Evolutionary conservation across 768 basidiomycete species (phyloP).

Genomic region (Boletus vinaceobasis): DNA sequence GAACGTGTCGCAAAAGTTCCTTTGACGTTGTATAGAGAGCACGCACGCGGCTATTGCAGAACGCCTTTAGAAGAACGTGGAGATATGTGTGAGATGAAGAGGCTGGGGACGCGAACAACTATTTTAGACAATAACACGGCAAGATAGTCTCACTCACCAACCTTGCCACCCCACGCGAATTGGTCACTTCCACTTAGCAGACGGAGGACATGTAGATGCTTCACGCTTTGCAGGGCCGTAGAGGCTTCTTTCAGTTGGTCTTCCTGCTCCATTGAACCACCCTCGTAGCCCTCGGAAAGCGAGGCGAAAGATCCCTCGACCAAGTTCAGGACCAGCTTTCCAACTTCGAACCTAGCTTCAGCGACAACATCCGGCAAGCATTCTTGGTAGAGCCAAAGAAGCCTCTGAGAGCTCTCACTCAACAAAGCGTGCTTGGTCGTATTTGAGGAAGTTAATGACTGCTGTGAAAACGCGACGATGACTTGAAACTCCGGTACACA

Average conservation of each 20-base stretch:
- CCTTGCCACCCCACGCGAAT: conserved; percentile 75
- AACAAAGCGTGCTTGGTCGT: conserved; percentile 57
- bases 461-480: conserved; percentile 78
- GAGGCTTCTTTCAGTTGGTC: conserved; percentile 14
- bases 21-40: conserved; percentile 52
- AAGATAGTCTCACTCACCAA: conserved; percentile 45
- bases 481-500: conserved; percentile 87
- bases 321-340: conserved; percentile 64
- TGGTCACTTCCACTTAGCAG: conserved; percentile 74
- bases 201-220: conserved; percentile 75
- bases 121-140: neutral
- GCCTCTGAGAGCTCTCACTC: conserved; percentile 72
- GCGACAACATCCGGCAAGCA: conserved; percentile 70
- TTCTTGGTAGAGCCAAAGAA: conserved; percentile 84
- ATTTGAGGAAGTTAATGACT: conserved; percentile 28
- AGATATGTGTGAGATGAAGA: conserved; percentile 62
- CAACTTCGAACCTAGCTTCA: conserved; percentile 83
- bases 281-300: conserved; percentile 9
- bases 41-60: conserved; percentile 45
- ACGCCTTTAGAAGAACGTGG: conserved; percentile 65
- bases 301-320: conserved; percentile 28
- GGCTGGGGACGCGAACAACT: conserved; percentile 22
- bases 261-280: conserved; percentile 8
- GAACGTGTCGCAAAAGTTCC: conserved; percentile 57
- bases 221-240: conserved; percentile 45